Evolutionary conservation across 768 basidiomycete genomes (phyloP).

Genomic region (Mrakia hoshinonis): DNA sequence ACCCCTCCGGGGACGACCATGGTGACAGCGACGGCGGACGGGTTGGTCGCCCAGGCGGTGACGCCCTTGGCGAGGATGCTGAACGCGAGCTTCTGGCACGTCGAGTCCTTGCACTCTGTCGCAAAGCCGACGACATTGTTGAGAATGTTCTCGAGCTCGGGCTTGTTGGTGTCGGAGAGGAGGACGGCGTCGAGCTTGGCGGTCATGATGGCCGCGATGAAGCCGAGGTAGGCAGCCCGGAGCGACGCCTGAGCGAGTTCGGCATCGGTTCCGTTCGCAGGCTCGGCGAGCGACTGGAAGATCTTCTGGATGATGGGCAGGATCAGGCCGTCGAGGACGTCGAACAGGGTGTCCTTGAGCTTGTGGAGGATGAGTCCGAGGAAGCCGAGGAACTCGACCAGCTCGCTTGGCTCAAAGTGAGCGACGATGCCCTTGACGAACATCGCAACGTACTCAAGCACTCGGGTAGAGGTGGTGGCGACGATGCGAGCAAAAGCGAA

Average conservation of each 20-base stretch:
- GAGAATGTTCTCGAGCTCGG: constrained; percentile 59
- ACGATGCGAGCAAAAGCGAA: constrained; percentile 89
- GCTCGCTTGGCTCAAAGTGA: constrained; percentile 82
- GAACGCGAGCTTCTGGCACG: constrained; percentile 69
- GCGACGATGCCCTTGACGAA: constrained; percentile 84
- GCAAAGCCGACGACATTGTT: constrained; percentile 64
- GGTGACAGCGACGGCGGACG: constrained; percentile 33
- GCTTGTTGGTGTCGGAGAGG: constrained; percentile 70
- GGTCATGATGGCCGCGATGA: constrained; percentile 71
- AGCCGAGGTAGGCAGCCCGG: constrained; percentile 74
- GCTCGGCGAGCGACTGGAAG: constrained; percentile 65
- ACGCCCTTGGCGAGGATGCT: constrained; percentile 53
- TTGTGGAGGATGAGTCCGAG: constrained; percentile 83
- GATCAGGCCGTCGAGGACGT: constrained; percentile 81
- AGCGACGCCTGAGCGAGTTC: constrained; percentile 66
- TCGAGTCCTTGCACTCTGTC: constrained; percentile 64
- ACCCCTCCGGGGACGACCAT: constrained; percentile 40
- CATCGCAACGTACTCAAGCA: constrained; percentile 76
- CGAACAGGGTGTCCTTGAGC: constrained; percentile 75
- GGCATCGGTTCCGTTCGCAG: constrained; percentile 78
- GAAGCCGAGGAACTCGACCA: constrained; percentile 93
- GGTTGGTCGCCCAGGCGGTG: constrained; percentile 41
- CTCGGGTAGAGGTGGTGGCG: constrained; percentile 74
- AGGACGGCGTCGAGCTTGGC: constrained; percentile 76
- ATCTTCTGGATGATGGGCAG: constrained; percentile 79